A percentile compares a stretch with the other conserved stretches of the same genome.
These are phyloP conservation scores for Protomyces macrosporus DNA, from an alignment of 1,139 yeast genomes.

Conservation along the genomic window DNA sequence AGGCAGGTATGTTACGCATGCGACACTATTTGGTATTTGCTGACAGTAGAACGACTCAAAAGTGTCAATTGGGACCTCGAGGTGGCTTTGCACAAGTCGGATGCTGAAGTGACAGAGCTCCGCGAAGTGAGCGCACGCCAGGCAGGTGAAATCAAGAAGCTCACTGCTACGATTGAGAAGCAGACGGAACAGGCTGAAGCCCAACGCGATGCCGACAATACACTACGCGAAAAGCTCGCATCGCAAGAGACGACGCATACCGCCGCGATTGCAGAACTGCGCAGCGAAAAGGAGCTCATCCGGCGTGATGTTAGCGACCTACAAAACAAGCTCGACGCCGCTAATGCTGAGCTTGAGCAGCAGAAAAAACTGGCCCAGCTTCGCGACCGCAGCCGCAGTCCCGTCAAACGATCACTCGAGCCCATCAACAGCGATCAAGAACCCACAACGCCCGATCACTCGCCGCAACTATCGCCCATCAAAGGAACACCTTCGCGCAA, in stretches of 20 bases:
- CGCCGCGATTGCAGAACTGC: not conserved
- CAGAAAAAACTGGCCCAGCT: not conserved
- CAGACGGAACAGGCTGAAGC: conserved; percentile 10
- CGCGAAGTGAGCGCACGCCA: not conserved
- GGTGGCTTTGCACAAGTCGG: conserved; percentile 49
- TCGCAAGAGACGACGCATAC: conserved; percentile 3
- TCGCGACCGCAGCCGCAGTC: conserved; percentile 4
- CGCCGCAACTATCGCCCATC: conserved; percentile 44
- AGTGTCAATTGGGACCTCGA: conserved; percentile 80
- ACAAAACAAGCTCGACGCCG: conserved; percentile 2
- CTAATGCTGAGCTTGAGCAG: conserved; percentile 10
- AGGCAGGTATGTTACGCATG: conserved; percentile 38
- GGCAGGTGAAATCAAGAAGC: not conserved
- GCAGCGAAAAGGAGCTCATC: conserved; percentile 3
- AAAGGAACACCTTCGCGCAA: conserved; percentile 48
- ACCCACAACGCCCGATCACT: conserved; percentile 31
- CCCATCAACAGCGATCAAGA: conserved; percentile 28
- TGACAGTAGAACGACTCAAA: conserved; percentile 46
- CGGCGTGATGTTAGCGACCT: conserved; percentile 2
- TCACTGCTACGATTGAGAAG: not conserved
- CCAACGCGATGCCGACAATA: not conserved
- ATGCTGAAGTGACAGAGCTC: conserved; percentile 37
- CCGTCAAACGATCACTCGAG: conserved; percentile 30
- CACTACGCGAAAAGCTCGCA: not conserved
- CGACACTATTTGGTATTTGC: not conserved